phyloP scores from a whole-genome alignment of 1,284 basidiomycete genomes.

The Salmacisia buchloeana region DNA sequence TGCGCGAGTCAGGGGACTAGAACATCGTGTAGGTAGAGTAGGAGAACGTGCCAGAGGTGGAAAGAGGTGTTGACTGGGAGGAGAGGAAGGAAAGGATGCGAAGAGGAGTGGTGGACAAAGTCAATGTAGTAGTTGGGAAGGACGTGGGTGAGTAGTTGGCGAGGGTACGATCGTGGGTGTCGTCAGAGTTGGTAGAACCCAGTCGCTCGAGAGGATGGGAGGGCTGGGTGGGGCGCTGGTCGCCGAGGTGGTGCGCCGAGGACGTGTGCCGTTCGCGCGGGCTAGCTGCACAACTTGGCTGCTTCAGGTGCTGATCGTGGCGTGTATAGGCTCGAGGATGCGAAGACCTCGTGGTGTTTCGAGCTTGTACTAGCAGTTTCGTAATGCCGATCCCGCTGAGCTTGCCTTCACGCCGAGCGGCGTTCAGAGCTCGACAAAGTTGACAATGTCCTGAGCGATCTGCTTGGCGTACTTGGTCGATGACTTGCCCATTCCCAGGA shows the following conservation, averaged over 20 bases:
- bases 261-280: too few relatives aligned
- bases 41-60: not conserved
- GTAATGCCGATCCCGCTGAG: not conserved
- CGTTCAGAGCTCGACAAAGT: conserved; percentile 22
- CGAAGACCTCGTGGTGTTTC: not conserved
- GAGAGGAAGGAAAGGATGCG: not conserved
- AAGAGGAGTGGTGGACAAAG: not conserved
- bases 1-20: not conserved
- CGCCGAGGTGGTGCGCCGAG: too few relatives aligned
- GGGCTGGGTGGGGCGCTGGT: too few relatives aligned
- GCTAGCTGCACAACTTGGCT: too few relatives aligned
- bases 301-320: too few relatives aligned
- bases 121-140: not conserved
- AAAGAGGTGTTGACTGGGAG: not conserved
- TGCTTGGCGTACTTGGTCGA: conserved; percentile 50
- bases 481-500: conserved; percentile 35
- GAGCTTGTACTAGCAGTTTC: not conserved
- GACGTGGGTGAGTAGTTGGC: too few relatives aligned
- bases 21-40: not conserved
- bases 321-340: too few relatives aligned
- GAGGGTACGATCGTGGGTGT: not conserved
- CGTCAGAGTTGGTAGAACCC: not conserved
- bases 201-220: not conserved
- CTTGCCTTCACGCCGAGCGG: not conserved
- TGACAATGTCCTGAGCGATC: conserved; percentile 34